Base-by-base conservation (phyloP, 371 early-diverging fungal genomes). In the Paraphysoderma sedebokerense region DNA sequence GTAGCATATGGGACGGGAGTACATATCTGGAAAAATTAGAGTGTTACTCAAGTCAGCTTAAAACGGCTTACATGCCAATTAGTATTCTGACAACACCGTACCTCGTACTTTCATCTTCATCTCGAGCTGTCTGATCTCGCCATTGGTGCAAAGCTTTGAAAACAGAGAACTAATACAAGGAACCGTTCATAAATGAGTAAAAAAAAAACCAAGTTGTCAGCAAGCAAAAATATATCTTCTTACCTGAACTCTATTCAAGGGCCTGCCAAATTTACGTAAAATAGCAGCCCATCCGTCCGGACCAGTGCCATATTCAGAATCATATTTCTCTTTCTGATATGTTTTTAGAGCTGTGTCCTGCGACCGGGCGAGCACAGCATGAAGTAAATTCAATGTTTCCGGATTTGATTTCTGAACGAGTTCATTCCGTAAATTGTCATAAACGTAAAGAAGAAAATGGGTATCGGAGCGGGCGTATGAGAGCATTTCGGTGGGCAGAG, bases 391-490 rank as follows among this genome's bases (percentile, higher is more conserved):
- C 38, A 61, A 64, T 29, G 78, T 80, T 26, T 50, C 62, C 0
- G 54, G 69, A 38, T 66, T 68, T 20, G 70, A 70, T 35, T 67
- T 61, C 27, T 60, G 54, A 38, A 84, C 35, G 5, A 93, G 61
- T 41, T 87, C 86, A 50, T 82, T 83, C 23, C 87, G 79, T 74
- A 98, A 76, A 19, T 76, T 62, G 61, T 95, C 93, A 59, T 77
- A 96, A 38, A 98, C 83, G 59, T 87, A 87, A 22, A 92, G 66
- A 26, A 98, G 70, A 54, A 82, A 98, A 54, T 96, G 97, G 8
- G 98, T 96, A 66, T 98, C 98, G 2, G 78, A 66, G 17, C 89
- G 77, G 7, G 98, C 98, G 60, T 98, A 98, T 24, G 62, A 60
- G 40, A 89, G 31, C 95, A 98, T 91, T 52, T 92, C 92, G 19